Conservation (phyloP, 1,139 yeast species). For the Lodderomyces parapsilosis region DNA sequence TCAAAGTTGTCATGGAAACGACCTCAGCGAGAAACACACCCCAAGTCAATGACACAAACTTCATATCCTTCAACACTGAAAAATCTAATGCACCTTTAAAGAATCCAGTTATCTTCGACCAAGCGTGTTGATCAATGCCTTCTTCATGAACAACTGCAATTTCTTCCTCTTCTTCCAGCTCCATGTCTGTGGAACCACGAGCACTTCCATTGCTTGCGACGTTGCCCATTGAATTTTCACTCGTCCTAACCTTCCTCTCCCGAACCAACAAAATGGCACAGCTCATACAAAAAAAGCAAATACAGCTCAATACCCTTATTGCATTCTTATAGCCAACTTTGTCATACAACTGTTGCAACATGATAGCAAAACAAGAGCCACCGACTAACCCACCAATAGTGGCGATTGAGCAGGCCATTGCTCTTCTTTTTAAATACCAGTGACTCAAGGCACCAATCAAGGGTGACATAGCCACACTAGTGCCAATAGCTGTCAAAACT, state of each 20-base stretch:
- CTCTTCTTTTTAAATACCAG: conserved; percentile 58
- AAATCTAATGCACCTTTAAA: conserved; percentile 37
- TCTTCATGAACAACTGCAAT: neutral
- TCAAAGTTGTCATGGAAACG: conserved; percentile 48
- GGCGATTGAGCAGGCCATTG: conserved; percentile 55
- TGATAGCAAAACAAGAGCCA: conserved; percentile 57
- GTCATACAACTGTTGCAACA: conserved; percentile 47
- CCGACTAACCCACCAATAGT: conserved; percentile 66
- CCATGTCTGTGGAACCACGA: neutral
- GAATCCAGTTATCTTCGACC: conserved; percentile 11
- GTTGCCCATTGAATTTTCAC: too few species aligned
- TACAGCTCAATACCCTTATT: conserved; percentile 53
- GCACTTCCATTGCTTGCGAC: conserved; percentile 1
- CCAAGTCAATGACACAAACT: conserved; percentile 37
- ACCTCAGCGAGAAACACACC: conserved; percentile 50
- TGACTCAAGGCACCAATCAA: conserved; percentile 60
- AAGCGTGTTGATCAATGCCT: neutral
- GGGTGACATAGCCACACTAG: conserved; percentile 59
- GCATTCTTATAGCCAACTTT: conserved; percentile 63
- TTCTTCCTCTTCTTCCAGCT: neutral
- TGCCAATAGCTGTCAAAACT: conserved; percentile 54
- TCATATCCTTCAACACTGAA: conserved; percentile 38
- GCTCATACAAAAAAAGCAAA: conserved; percentile 39
- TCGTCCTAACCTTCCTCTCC: conserved; percentile 33
- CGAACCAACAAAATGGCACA: conserved; percentile 40